phyloP scores from a whole-genome alignment of 2,329 filamentous ascomycete genomes.

The Ilyonectria destructans region DNA sequence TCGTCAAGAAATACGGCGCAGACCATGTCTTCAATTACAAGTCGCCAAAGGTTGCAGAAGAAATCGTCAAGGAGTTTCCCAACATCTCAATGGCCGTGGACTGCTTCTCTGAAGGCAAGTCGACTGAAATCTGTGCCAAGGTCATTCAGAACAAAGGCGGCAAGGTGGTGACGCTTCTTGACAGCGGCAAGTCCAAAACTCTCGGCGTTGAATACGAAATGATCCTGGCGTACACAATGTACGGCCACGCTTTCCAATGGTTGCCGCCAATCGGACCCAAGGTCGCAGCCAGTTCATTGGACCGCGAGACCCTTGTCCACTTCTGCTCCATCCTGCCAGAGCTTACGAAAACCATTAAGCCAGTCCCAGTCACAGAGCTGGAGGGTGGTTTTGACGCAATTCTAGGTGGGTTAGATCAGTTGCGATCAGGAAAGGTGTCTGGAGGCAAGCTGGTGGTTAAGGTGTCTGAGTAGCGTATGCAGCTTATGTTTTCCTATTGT shows the following conservation, averaged over 20 bases:
- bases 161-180: slow-evolving; percentile 50
- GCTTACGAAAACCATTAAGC: slow-evolving; percentile 34
- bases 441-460: slow-evolving; percentile 31
- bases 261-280: slow-evolving; percentile 49
- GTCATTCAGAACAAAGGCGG: slow-evolving; percentile 48
- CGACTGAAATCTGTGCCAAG: slow-evolving; percentile 48
- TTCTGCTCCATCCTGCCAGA: slow-evolving; percentile 43
- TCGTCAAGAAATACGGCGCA: slow-evolving; percentile 62
- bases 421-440: slow-evolving; percentile 23
- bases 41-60: slow-evolving; percentile 31
- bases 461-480: background rate
- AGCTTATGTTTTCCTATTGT: background rate
- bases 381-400: slow-evolving; percentile 39
- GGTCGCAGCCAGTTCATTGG: slow-evolving; percentile 47
- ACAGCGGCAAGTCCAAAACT: slow-evolving; percentile 37
- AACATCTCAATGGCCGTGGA: slow-evolving; percentile 51
- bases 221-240: slow-evolving; percentile 47
- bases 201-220: slow-evolving; percentile 41
- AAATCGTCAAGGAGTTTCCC: slow-evolving; percentile 43
- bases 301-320: slow-evolving; percentile 42
- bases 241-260: slow-evolving; percentile 47
- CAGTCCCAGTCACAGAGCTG: slow-evolving; percentile 35
- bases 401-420: slow-evolving; percentile 16
- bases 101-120: slow-evolving; percentile 52
- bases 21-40: slow-evolving; percentile 61